Conservation (phyloP, 129 eudicot genomes). For the Oenanthe sinensis region DNA sequence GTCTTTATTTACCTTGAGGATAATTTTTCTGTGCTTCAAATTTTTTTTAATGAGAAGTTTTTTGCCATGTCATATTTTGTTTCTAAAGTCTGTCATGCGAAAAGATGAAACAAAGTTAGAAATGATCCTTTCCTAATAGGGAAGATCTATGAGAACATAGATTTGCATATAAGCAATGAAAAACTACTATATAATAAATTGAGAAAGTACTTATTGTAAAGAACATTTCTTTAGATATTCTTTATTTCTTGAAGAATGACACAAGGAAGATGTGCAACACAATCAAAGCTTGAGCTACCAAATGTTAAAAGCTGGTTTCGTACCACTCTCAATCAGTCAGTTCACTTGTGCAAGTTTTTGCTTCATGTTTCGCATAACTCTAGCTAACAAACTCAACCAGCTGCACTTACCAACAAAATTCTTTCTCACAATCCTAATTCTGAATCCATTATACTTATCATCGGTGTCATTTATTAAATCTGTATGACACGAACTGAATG, state of each 20-base stretch:
- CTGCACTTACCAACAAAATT: not conserved
- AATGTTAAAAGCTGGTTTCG: conserved; percentile 7
- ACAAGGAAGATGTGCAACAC: not conserved
- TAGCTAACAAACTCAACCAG: conserved; percentile 7
- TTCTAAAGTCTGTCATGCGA: not conserved
- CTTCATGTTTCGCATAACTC: conserved; percentile 10
- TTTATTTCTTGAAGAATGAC: too few species aligned
- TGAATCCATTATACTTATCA: too few species aligned
- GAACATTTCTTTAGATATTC: not conserved
- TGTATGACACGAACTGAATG: too few species aligned
- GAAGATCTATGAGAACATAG: too few species aligned
- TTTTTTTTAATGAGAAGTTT: not conserved
- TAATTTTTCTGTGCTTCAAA: not conserved
- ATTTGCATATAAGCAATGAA: not conserved
- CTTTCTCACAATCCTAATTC: too few species aligned
- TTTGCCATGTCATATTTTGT: not conserved
- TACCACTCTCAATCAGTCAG: conserved; percentile 12
- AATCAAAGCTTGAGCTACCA: conserved; percentile 1
- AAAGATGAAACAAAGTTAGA: not conserved
- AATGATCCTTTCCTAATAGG: too few species aligned
- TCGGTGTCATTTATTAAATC: too few species aligned
- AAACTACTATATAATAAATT: not conserved
- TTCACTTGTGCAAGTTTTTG: conserved; percentile 13
- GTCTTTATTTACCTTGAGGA: not conserved
- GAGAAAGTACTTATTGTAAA: not conserved